These are phyloP conservation scores for Tolypocladium endophyticum DNA, from an alignment of 2,329 filamentous ascomycete genomes.

Conservation along the genomic window DNA sequence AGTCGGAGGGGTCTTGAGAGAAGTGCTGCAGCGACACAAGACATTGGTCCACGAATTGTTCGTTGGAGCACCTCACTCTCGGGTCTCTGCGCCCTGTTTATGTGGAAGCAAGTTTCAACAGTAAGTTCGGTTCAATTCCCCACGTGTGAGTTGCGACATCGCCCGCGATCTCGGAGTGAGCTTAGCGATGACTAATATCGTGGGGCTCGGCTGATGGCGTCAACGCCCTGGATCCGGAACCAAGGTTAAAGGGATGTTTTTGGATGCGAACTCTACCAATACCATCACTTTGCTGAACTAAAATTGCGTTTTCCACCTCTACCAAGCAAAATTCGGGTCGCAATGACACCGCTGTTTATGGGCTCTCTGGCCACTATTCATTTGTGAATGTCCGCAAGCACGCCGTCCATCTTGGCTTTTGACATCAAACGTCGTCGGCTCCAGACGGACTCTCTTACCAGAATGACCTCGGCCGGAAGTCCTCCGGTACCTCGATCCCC, in stretches of 20 bases:
- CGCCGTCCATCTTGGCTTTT: not conserved
- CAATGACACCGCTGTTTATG: not conserved
- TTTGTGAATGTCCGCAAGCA: not conserved
- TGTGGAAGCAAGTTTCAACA: not conserved
- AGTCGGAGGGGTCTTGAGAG: not conserved
- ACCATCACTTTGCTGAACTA: not conserved
- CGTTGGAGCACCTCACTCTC: not conserved
- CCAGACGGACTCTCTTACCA: conserved; percentile 11
- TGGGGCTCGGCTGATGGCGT: conserved; percentile 4
- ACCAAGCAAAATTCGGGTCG: not conserved
- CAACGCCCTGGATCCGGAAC: not conserved
- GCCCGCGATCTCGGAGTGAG: conserved; percentile 1
- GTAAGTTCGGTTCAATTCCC: not conserved
- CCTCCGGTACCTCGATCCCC: conserved; percentile 11
- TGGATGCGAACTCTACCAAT: too few species aligned
- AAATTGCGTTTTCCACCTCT: not conserved
- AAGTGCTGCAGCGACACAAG: conserved; percentile 2
- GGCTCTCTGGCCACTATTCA: not conserved
- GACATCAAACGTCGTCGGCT: not conserved
- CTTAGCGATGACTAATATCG: not conserved
- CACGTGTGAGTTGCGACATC: conserved; percentile 6
- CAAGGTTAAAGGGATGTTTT: too few species aligned
- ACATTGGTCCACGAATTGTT: conserved; percentile 2
- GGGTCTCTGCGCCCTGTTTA: not conserved
- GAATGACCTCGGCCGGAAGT: conserved; percentile 14